Evolutionary conservation across 129 eudicot species (phyloP).

Genomic region (Lactuca saligna): DNA sequence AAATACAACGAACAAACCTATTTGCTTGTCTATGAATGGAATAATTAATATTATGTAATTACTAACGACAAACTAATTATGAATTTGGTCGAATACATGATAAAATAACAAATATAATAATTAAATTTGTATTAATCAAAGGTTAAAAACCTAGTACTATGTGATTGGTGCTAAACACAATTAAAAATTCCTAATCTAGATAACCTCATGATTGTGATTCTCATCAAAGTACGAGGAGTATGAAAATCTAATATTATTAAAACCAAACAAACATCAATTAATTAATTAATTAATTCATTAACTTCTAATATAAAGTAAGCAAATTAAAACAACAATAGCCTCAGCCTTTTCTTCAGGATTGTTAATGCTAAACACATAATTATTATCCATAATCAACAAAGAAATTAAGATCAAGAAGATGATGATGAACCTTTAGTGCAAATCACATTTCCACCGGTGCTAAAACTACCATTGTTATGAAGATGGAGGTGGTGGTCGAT

Average conservation of each 20-base stretch:
- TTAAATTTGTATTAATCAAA: neutral
- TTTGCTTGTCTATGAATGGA: neutral
- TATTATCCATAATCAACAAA: conserved; percentile 13
- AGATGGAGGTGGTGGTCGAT: conserved; percentile 19
- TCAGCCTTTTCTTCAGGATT: conserved; percentile 8
- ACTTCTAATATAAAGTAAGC: conserved; percentile 33
- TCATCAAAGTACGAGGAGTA: conserved; percentile 28
- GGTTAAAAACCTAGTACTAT: conserved; percentile 20
- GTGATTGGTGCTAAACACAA: conserved; percentile 31
- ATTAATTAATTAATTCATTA: conserved; percentile 7
- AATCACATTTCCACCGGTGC: conserved; percentile 24
- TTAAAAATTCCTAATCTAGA: conserved; percentile 24
- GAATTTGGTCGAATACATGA: neutral
- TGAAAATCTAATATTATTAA: neutral
- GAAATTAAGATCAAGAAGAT: conserved; percentile 43
- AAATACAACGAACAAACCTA: neutral
- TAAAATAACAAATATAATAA: neutral
- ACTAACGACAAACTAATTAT: too few species aligned
- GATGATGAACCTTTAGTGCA: conserved; percentile 64
- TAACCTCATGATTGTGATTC: conserved; percentile 36
- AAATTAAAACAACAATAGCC: conserved; percentile 16
- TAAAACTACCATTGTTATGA: conserved; percentile 23
- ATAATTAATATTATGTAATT: too few species aligned
- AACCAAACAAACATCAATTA: conserved; percentile 15
- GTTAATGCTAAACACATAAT: conserved; percentile 20